A percentile compares a stretch with the other conserved stretches of the same genome.
Conservation (phyloP, 768 basidiomycete genomes). For the Mycena vulgaris region DNA sequence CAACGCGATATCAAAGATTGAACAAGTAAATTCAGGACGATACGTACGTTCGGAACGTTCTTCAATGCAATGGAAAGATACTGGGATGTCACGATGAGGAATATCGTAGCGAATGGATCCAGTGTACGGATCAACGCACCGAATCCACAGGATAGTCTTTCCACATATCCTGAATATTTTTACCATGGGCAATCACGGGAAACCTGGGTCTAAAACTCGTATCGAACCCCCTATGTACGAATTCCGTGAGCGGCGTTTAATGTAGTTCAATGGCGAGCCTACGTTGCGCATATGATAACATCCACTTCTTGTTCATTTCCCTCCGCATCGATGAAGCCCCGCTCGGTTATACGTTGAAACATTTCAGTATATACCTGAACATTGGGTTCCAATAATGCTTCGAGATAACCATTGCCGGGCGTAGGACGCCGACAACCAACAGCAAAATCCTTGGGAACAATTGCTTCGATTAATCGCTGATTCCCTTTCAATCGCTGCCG, state of each 20-base stretch:
- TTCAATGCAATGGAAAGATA: slow-evolving; percentile 44
- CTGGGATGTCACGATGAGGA: not conserved
- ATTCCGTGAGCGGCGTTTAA: not conserved
- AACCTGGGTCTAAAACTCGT: slow-evolving; percentile 44
- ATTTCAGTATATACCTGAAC: slow-evolving; percentile 58
- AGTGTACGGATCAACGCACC: slow-evolving; percentile 29
- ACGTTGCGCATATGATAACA: slow-evolving; percentile 65
- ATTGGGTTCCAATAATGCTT: slow-evolving; percentile 63
- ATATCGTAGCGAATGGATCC: not conserved
- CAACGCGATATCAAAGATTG: not conserved
- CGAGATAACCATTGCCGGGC: slow-evolving; percentile 67
- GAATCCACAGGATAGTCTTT: slow-evolving; percentile 43
- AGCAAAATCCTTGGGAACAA: slow-evolving; percentile 58
- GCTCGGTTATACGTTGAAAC: slow-evolving; percentile 60
- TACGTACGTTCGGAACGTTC: slow-evolving; percentile 40
- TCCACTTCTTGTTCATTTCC: slow-evolving; percentile 61
- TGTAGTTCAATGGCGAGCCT: slow-evolving; percentile 25
- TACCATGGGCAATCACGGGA: slow-evolving; percentile 41
- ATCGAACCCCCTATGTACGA: slow-evolving; percentile 42
- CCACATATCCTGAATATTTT: slow-evolving; percentile 44
- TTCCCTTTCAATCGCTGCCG: slow-evolving; percentile 37
- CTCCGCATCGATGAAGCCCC: slow-evolving; percentile 61
- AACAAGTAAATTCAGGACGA: not conserved
- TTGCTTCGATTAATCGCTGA: slow-evolving; percentile 39
- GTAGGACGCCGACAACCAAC: slow-evolving; percentile 66